phyloP scores from a whole-genome alignment of 345 rosid species.

The Aquilaria yunnanensis region DNA sequence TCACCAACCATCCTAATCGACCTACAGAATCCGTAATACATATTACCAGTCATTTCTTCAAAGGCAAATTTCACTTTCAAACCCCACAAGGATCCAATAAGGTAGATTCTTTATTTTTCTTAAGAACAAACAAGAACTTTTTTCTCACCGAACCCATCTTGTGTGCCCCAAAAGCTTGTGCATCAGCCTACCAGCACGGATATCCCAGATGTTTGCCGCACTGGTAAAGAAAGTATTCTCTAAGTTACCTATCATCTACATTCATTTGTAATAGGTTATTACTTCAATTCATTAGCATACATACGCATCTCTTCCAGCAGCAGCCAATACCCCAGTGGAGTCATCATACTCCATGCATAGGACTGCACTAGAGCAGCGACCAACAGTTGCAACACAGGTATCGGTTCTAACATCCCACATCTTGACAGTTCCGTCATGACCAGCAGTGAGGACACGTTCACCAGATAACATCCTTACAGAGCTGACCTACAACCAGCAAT shows the following conservation, averaged over 20 bases:
- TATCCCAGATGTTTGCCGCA: conserved; percentile 93
- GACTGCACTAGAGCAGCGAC: conserved; percentile 90
- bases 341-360: conserved; percentile 97
- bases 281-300: conserved; percentile 14
- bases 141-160: conserved; percentile 91
- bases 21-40: conserved; percentile 40
- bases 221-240: conserved; percentile 39
- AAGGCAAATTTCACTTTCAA: conserved; percentile 1
- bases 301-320: conserved; percentile 98
- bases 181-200: conserved; percentile 97
- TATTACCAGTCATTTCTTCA: conserved; percentile 7
- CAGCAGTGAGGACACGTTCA: conserved; percentile 89
- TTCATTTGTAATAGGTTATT: no score
- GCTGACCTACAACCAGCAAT: conserved; percentile 51
- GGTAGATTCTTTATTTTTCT: not conserved
- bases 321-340: conserved; percentile 90
- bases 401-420: conserved; percentile 99
- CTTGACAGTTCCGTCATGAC: conserved; percentile 91
- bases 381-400: conserved; percentile 97
- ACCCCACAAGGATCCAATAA: conserved; percentile 2
- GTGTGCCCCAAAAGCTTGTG: conserved; percentile 93
- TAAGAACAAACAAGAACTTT: conserved; percentile 4
- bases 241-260: not conserved
- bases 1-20: conserved; percentile 95
- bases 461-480: conserved; percentile 94